These are phyloP conservation scores for Colletotrichum trifolii DNA, from an alignment of 2,329 filamentous ascomycete genomes.

Conservation along the genomic window DNA sequence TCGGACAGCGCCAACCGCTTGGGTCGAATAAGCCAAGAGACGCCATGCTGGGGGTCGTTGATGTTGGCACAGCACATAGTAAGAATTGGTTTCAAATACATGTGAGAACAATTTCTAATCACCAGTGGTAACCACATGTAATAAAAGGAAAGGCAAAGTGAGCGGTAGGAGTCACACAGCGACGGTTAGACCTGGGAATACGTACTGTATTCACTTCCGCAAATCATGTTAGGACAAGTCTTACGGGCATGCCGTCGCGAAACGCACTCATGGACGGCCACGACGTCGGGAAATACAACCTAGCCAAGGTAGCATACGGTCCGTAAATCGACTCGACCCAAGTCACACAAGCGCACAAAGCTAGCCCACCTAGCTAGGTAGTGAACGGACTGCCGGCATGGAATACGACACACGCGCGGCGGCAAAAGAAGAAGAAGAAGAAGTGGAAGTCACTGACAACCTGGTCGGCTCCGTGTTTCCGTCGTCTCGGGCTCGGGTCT, in stretches of 20 bases:
- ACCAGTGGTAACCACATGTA: background rate
- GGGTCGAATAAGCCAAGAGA: constrained; percentile 21
- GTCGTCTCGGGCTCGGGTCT: constrained; percentile 30
- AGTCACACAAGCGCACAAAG: background rate
- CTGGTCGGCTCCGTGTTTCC: constrained; percentile 25
- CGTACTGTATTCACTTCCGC: constrained; percentile 1
- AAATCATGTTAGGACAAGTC: background rate
- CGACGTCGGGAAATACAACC: constrained; percentile 6
- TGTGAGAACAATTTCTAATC: background rate
- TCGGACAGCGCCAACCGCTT: constrained; percentile 27
- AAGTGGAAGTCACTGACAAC: constrained; percentile 10
- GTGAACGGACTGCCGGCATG: constrained; percentile 15
- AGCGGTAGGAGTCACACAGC: background rate
- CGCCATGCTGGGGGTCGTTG: background rate
- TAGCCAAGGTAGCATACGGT: background rate
- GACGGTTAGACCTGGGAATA: background rate
- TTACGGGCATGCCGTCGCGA: too few species aligned
- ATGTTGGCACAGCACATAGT: background rate
- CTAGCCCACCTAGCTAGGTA: background rate
- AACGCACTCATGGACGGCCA: too few species aligned
- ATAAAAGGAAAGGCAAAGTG: constrained; percentile 8
- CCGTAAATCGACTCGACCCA: too few species aligned
- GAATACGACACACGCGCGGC: constrained; percentile 4
- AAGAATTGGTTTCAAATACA: constrained; percentile 13
- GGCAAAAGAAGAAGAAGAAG: background rate